phyloP scores from a whole-genome alignment of 2,329 filamentous ascomycete species.

The Cordyceps fumosorosea region DNA sequence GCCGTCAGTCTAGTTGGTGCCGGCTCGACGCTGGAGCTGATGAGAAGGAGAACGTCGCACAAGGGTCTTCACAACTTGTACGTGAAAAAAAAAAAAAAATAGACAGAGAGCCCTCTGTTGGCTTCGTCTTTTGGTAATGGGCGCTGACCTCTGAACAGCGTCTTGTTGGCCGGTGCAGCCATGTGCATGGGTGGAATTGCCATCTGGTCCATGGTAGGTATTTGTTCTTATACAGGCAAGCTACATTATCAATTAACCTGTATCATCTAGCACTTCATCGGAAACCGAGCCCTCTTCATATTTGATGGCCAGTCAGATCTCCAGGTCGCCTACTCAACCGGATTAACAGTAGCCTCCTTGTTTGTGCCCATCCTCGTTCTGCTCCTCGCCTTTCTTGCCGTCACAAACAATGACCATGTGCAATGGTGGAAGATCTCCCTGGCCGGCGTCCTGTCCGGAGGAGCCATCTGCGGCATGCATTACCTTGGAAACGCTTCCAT shows the following conservation, averaged over 20 bases:
- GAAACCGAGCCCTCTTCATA: constrained; percentile 71
- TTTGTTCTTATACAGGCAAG: not conserved
- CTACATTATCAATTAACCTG: not conserved
- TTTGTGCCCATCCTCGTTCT: constrained; percentile 74
- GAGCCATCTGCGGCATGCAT: constrained; percentile 78
- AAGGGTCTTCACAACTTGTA: constrained; percentile 66
- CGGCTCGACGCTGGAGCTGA: constrained; percentile 71
- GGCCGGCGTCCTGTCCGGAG: constrained; percentile 64
- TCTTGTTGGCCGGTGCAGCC: constrained; percentile 57
- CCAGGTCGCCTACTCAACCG: constrained; percentile 67
- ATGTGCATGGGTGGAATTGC: constrained; percentile 68
- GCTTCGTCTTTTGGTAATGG: not conserved
- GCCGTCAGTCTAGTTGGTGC: constrained; percentile 73
- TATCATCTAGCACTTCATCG: constrained; percentile 67
- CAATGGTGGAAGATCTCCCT: constrained; percentile 51
- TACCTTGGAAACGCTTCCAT: constrained; percentile 83
- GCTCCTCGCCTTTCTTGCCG: constrained; percentile 62
- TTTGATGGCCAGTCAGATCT: constrained; percentile 53
- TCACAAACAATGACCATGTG: constrained; percentile 53
- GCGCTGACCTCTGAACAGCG: constrained; percentile 31
- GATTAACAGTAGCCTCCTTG: constrained; percentile 70
- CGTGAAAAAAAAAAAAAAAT: constrained; percentile 15
- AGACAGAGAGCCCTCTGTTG: not conserved
- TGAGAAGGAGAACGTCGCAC: constrained; percentile 67
- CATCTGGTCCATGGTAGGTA: constrained; percentile 62